phyloP scores from a whole-genome alignment of 495 filamentous ascomycete genomes.

The Penicillium argentinense region DNA sequence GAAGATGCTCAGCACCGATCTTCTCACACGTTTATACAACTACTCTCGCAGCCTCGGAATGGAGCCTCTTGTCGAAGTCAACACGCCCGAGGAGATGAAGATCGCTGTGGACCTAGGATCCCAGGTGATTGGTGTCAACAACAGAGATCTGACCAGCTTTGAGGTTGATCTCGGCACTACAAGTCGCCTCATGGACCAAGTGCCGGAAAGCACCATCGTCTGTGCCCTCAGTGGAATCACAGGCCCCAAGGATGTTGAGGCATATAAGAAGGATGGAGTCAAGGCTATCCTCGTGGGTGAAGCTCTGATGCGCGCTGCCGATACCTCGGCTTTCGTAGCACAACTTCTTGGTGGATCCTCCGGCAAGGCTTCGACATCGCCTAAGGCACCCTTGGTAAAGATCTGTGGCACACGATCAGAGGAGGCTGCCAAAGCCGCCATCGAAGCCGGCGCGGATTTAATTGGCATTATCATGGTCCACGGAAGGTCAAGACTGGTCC shows the following conservation, averaged over 20 bases:
- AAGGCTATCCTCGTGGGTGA: constrained; percentile 94
- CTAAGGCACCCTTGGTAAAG: constrained; percentile 69
- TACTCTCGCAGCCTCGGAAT: constrained; percentile 91
- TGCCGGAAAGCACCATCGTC: constrained; percentile 82
- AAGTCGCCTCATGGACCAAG: constrained; percentile 81
- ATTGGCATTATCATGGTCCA: constrained; percentile 90
- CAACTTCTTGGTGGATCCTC: constrained; percentile 67
- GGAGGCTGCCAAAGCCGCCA: constrained; percentile 76
- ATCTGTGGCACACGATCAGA: constrained; percentile 91
- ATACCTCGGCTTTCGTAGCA: constrained; percentile 77
- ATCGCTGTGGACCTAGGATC: constrained; percentile 82
- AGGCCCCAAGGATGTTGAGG: constrained; percentile 83
- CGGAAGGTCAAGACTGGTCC: constrained; percentile 75
- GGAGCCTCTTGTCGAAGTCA: constrained; percentile 97
- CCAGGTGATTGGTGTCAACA: constrained; percentile 98
- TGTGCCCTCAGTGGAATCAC: constrained; percentile 95
- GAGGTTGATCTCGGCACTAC: constrained; percentile 96
- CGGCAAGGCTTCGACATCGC: constrained; percentile 20
- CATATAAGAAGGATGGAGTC: constrained; percentile 84
- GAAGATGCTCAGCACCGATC: constrained; percentile 84
- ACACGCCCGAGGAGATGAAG: constrained; percentile 89
- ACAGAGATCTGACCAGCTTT: constrained; percentile 91
- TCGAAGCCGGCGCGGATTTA: constrained; percentile 86
- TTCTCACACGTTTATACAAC: constrained; percentile 76
- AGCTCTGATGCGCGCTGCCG: constrained; percentile 84